Conservation (phyloP, 228 moss, liverwort and hornwort species). For the Sphagnum fallax region DNA sequence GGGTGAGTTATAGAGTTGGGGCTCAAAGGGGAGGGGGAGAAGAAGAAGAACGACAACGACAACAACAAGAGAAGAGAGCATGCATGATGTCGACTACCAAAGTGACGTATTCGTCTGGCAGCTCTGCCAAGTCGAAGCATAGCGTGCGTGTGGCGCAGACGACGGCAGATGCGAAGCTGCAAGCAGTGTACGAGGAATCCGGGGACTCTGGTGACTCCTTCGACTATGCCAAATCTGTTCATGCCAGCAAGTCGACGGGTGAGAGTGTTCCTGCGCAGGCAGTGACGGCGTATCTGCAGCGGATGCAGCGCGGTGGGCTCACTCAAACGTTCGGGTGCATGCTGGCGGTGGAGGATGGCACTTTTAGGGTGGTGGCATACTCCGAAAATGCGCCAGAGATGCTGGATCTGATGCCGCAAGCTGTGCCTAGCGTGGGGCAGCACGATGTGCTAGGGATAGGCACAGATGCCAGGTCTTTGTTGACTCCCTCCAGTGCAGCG, state of each 20-base stretch:
- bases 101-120: constrained; percentile 70
- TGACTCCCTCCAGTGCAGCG: constrained; percentile 48
- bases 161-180: constrained; percentile 87
- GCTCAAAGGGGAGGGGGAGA: too few relatives aligned
- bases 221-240: constrained; percentile 74
- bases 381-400: constrained; percentile 91
- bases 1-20: too few relatives aligned
- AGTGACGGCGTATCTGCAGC: constrained; percentile 93
- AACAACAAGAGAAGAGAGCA: constrained; percentile 19
- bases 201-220: constrained; percentile 76
- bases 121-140: constrained; percentile 80
- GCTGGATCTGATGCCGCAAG: constrained; percentile 86
- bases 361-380: constrained; percentile 64
- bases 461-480: constrained; percentile 77
- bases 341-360: constrained; percentile 69
- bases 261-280: constrained; percentile 76
- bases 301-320: constrained; percentile 91
- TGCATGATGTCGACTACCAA: constrained; percentile 80
- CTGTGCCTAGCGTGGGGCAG: constrained; percentile 79
- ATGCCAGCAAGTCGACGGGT: constrained; percentile 61
- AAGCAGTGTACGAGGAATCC: constrained; percentile 82
- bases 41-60: too few relatives aligned
- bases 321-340: constrained; percentile 93
- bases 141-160: constrained; percentile 91
- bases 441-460: constrained; percentile 64